Conservation (phyloP, 1,139 yeast genomes). For the Kodamaea sp. region DNA sequence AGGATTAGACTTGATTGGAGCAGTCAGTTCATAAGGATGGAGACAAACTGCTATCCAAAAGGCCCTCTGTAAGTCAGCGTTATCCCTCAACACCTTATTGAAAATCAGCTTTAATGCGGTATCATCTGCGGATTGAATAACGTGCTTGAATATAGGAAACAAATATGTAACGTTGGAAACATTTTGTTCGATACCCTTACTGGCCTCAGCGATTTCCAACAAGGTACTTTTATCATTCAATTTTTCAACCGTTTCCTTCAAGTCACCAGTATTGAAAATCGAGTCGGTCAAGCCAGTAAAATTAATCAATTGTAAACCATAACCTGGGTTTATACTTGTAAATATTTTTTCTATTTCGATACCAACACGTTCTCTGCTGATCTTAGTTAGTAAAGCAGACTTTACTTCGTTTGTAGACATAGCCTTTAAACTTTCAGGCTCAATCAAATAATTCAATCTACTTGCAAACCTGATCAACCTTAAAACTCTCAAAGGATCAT, state of each 20-base stretch:
- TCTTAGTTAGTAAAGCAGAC: conserved; percentile 60
- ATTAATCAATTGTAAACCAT: conserved; percentile 60
- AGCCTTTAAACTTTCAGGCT: conserved; percentile 53
- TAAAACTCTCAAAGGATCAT: conserved; percentile 88
- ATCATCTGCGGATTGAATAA: conserved; percentile 4
- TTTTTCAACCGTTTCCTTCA: conserved; percentile 19
- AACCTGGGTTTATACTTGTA: conserved; percentile 55
- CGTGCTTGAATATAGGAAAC: conserved; percentile 18
- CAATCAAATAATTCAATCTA: conserved; percentile 67
- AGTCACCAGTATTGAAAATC: conserved; percentile 50
- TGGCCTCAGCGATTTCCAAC: conserved; percentile 8
- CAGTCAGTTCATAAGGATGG: conserved; percentile 42
- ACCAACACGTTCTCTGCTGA: conserved; percentile 89
- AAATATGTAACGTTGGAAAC: conserved; percentile 20
- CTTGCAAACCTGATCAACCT: conserved; percentile 84
- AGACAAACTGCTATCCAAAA: conserved; percentile 50
- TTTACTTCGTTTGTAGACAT: conserved; percentile 63
- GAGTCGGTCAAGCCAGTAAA: conserved; percentile 52
- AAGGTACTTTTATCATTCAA: conserved; percentile 15
- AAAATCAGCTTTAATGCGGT: conserved; percentile 5
- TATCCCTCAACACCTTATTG: conserved; percentile 7
- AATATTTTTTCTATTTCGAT: conserved; percentile 77
- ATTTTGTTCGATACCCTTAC: conserved; percentile 13
- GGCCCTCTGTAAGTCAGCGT: conserved; percentile 22
- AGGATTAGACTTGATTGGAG: conserved; percentile 35